Percentiles rank a stretch among this genome's conserved stretches.
phyloP scores from a whole-genome alignment of 1,284 basidiomycete species.

The Moniliophthora roreri region DNA sequence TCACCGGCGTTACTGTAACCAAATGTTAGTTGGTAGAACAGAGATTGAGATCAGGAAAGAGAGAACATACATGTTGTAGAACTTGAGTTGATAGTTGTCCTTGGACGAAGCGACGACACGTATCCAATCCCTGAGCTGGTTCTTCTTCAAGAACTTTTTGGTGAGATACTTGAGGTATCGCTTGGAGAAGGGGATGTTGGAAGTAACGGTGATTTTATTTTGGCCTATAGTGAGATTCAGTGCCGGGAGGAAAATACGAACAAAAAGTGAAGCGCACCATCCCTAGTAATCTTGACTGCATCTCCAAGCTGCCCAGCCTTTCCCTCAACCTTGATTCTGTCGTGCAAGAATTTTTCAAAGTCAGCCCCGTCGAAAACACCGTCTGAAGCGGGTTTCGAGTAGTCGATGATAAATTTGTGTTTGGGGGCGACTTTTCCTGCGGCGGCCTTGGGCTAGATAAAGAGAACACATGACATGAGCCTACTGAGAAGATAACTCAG shows the following conservation, averaged over 20 bases:
- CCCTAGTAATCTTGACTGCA: constrained; percentile 76
- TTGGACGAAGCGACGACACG: constrained; percentile 89
- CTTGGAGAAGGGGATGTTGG: constrained; percentile 87
- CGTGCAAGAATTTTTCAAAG: constrained; percentile 93
- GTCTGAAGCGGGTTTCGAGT: constrained; percentile 89
- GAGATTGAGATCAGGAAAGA: background rate
- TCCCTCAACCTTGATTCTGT: constrained; percentile 85
- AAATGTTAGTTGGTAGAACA: constrained; percentile 24
- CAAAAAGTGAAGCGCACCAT: constrained; percentile 53
- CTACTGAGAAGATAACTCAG: constrained; percentile 92
- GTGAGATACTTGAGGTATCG: constrained; percentile 93
- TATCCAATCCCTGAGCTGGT: constrained; percentile 83
- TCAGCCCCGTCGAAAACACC: constrained; percentile 90
- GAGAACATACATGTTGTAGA: constrained; percentile 86
- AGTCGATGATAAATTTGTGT: constrained; percentile 95
- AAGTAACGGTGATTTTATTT: constrained; percentile 79
- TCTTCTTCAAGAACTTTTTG: constrained; percentile 96
- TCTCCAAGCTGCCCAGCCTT: constrained; percentile 89
- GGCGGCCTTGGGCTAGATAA: constrained; percentile 63
- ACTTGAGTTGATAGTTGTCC: constrained; percentile 87
- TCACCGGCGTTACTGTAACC: constrained; percentile 39
- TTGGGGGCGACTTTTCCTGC: constrained; percentile 72
- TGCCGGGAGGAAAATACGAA: constrained; percentile 6
- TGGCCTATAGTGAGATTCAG: constrained; percentile 43
- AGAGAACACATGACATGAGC: constrained; percentile 55